A percentile compares a stretch with the other conserved stretches of the same genome.
These are phyloP conservation scores for Patellifolia procumbens DNA, from an alignment of 179 eudicot genomes.

Conservation along the genomic window DNA sequence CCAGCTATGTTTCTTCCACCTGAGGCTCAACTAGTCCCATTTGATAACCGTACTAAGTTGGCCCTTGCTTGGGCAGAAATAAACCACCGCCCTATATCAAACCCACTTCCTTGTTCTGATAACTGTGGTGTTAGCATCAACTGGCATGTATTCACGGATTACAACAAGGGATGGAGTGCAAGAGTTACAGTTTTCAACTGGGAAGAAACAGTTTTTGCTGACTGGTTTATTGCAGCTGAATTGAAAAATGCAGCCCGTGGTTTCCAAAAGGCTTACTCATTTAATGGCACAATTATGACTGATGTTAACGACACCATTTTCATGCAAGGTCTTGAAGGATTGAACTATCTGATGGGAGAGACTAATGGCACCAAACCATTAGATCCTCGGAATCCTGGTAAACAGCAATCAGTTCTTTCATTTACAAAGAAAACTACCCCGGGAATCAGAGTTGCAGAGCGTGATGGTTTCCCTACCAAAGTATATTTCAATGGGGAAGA, in stretches of 20 bases:
- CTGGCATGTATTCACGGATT: constrained; percentile 78
- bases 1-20: constrained; percentile 72
- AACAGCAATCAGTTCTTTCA: constrained; percentile 75
- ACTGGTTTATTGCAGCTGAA: constrained; percentile 77
- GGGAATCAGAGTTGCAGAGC: constrained; percentile 48
- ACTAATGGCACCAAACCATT: constrained; percentile 46
- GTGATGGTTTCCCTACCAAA: constrained; percentile 83
- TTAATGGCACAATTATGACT: constrained; percentile 56
- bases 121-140: constrained; percentile 88
- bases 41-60: constrained; percentile 59
- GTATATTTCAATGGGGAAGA: constrained; percentile 87
- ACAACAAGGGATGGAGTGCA: constrained; percentile 71
- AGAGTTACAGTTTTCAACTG: constrained; percentile 82
- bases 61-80: constrained; percentile 44
- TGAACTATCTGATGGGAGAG: constrained; percentile 69
- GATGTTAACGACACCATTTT: constrained; percentile 47
- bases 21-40: constrained; percentile 68
- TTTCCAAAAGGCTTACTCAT: constrained; percentile 67
- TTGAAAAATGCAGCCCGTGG: constrained; percentile 61
- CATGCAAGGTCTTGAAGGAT: constrained; percentile 61
- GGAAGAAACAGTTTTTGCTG: constrained; percentile 53
- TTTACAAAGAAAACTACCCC: constrained; percentile 66
- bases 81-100: constrained; percentile 44
- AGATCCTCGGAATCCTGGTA: constrained; percentile 73
- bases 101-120: constrained; percentile 80